phyloP scores from a whole-genome alignment of 768 basidiomycete species.

The Leccinellum albellum region DNA sequence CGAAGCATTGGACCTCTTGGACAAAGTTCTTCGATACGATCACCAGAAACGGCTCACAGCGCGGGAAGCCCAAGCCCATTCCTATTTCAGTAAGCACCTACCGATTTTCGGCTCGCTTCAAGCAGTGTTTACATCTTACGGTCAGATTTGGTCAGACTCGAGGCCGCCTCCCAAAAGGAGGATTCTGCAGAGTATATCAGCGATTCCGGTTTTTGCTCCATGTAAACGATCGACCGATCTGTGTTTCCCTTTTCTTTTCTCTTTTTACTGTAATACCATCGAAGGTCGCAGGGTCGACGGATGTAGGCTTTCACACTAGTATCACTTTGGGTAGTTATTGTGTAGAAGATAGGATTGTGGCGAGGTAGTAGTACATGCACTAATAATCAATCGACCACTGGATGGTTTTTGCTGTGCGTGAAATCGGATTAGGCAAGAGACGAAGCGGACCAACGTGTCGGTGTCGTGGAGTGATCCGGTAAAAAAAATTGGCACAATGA shows the following conservation, averaged over 20 bases:
- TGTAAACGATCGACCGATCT: slow-evolving; percentile 12
- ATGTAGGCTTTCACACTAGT: slow-evolving; percentile 3
- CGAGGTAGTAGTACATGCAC: slow-evolving; percentile 11
- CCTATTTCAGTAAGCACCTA: slow-evolving; percentile 55
- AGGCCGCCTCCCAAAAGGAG: slow-evolving; percentile 40
- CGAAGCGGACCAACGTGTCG: slow-evolving; percentile 27
- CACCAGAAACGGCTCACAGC: slow-evolving; percentile 67
- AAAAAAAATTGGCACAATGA: slow-evolving; percentile 19
- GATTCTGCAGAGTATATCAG: slow-evolving; percentile 41
- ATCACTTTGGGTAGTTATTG: slow-evolving; percentile 6
- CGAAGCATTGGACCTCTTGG: slow-evolving; percentile 64
- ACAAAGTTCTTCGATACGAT: slow-evolving; percentile 64
- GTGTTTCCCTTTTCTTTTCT: not conserved
- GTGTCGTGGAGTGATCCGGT: slow-evolving; percentile 12
- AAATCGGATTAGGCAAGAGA: slow-evolving; percentile 13
- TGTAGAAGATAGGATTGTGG: slow-evolving; percentile 12
- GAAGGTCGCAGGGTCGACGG: slow-evolving; percentile 2
- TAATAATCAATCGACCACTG: slow-evolving; percentile 11
- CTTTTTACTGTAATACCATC: not conserved
- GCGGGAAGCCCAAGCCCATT: slow-evolving; percentile 60
- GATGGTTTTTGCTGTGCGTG: slow-evolving; percentile 2
- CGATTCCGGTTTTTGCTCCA: slow-evolving; percentile 49
- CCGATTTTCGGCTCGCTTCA: slow-evolving; percentile 16
- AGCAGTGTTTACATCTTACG: slow-evolving; percentile 19
- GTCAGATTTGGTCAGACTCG: slow-evolving; percentile 46